These are phyloP conservation scores for Backusella psychrophila DNA, from an alignment of 192 early-diverging fungal species.

Conservation along the genomic window DNA sequence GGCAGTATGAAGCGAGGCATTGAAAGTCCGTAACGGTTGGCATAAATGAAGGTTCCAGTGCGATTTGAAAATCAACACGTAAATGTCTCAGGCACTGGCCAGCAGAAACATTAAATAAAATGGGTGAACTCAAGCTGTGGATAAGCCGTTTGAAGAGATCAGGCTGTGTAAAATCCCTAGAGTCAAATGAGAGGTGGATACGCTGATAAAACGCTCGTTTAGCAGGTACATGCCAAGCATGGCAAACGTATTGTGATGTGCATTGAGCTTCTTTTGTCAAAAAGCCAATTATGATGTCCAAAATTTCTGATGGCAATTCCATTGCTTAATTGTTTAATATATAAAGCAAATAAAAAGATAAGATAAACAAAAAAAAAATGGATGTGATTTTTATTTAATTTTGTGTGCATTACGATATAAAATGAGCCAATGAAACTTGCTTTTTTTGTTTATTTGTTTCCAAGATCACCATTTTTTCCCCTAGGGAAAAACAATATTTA, in stretches of 20 bases:
- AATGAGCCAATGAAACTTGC: background rate
- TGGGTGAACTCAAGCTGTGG: background rate
- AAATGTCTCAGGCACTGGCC: background rate
- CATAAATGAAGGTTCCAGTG: background rate
- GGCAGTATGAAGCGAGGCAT: background rate
- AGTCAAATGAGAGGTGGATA: background rate
- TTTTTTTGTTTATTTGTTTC: background rate
- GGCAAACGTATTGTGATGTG: background rate
- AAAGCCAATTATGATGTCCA: background rate
- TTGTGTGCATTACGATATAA: background rate
- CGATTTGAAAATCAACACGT: constrained; percentile 1
- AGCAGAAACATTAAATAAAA: background rate
- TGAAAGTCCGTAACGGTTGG: background rate
- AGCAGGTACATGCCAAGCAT: background rate
- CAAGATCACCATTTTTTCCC: constrained; percentile 1
- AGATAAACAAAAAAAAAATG: background rate
- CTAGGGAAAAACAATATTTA: background rate
- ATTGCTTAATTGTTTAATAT: background rate
- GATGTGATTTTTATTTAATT: background rate
- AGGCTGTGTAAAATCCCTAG: background rate
- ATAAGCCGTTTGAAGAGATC: background rate
- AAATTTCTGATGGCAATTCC: background rate
- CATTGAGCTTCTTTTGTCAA: background rate
- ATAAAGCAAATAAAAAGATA: constrained; percentile 7
- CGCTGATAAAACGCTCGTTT: background rate